Evolutionary conservation across 1,284 basidiomycete species (phyloP).

Genomic region (Ganoderma meredithae): DNA sequence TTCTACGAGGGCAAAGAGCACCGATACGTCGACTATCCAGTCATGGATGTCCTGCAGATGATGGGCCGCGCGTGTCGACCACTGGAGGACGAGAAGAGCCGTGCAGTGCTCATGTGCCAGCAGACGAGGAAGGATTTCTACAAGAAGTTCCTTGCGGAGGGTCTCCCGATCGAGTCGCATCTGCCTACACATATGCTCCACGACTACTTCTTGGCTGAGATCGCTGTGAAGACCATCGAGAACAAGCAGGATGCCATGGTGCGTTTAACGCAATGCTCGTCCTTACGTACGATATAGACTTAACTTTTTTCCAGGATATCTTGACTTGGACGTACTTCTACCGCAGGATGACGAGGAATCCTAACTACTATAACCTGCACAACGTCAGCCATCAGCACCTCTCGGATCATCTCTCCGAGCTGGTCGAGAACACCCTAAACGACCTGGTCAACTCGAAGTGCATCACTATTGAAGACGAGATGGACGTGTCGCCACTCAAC

Average conservation of each 20-base stretch:
- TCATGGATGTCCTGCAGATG: conserved; percentile 98
- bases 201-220: conserved; percentile 98
- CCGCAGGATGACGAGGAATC: conserved; percentile 94
- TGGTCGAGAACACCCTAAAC: conserved; percentile 92
- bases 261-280: conserved; percentile 40
- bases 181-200: conserved; percentile 88
- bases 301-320: conserved; percentile 68
- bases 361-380: conserved; percentile 95
- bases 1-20: conserved; percentile 96
- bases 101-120: conserved; percentile 97
- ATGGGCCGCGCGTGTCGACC: conserved; percentile 97
- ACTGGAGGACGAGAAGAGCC: conserved; percentile 83
- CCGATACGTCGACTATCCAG: conserved; percentile 96
- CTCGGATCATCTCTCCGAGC: conserved; percentile 94
- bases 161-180: conserved; percentile 97
- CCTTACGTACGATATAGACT: neutral
- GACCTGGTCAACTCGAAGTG: conserved; percentile 96
- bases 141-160: conserved; percentile 98
- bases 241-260: conserved; percentile 98
- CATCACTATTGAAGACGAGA: conserved; percentile 93
- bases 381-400: conserved; percentile 93
- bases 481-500: conserved; percentile 92
- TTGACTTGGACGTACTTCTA: conserved; percentile 98
- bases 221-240: conserved; percentile 98
- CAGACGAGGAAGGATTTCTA: conserved; percentile 98